Conservation (phyloP, 805 yeast species). For the Schwanniomyces vanrijiae region DNA sequence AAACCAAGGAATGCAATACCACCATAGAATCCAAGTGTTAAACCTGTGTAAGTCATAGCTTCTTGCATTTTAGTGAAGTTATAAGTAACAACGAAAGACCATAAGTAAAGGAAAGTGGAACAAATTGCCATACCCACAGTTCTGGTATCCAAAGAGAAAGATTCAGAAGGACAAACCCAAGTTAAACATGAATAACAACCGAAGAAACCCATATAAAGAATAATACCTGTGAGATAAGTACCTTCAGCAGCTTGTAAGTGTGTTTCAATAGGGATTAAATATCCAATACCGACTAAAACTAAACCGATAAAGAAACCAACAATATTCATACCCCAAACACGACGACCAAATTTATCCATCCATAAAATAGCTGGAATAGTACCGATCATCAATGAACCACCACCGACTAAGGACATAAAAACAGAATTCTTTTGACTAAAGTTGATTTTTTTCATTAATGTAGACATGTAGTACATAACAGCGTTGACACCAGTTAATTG, state of each 20-base stretch:
- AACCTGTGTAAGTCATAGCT: constrained; percentile 61
- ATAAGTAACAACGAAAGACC: constrained; percentile 65
- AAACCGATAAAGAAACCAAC: constrained; percentile 62
- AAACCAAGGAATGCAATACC: constrained; percentile 62
- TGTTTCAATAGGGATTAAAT: constrained; percentile 38
- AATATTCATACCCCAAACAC: constrained; percentile 59
- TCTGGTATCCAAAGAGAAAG: constrained; percentile 58
- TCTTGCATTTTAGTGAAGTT: constrained; percentile 57
- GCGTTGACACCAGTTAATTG: constrained; percentile 72
- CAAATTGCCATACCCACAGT: constrained; percentile 66
- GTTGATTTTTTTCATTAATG: constrained; percentile 55
- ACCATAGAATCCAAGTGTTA: constrained; percentile 66
- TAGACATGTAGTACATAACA: constrained; percentile 63
- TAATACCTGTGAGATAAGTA: constrained; percentile 60
- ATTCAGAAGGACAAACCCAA: constrained; percentile 69
- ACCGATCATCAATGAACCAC: constrained; percentile 61
- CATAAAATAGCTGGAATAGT: constrained; percentile 64
- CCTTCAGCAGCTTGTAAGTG: constrained; percentile 53
- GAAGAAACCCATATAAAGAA: constrained; percentile 63
- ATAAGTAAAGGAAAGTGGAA: constrained; percentile 54
- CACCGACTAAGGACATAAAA: constrained; percentile 69
- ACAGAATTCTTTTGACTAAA: constrained; percentile 52
- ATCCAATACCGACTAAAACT: constrained; percentile 59
- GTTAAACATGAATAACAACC: constrained; percentile 68
- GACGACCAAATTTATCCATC: constrained; percentile 58